These are phyloP conservation scores for Saitozyma podzolica DNA, from an alignment of 768 basidiomycete species.

Conservation along the genomic window DNA sequence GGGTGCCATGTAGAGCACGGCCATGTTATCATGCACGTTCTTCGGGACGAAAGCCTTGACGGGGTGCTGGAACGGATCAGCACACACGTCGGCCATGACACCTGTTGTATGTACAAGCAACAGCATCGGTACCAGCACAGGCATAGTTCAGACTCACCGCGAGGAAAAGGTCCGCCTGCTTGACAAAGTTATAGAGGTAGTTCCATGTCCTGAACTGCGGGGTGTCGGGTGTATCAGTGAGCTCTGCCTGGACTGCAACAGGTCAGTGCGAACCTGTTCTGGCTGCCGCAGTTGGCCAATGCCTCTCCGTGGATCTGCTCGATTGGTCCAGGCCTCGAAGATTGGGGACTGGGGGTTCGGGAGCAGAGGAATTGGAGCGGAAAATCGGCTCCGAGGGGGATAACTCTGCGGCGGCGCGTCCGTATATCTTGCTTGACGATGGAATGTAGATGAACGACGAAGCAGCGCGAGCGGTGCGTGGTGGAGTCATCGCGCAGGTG, in stretches of 20 bases:
- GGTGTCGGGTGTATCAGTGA: constrained; percentile 75
- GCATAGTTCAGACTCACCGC: constrained; percentile 57
- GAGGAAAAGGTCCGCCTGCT: constrained; percentile 85
- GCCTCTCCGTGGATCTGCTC: too few species aligned
- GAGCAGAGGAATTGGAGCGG: neutral
- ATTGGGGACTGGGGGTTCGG: neutral
- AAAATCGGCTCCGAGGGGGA: too few species aligned
- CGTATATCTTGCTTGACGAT: too few species aligned
- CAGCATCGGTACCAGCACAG: too few species aligned
- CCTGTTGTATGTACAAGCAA: too few species aligned
- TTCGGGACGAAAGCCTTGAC: constrained; percentile 91
- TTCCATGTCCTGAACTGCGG: constrained; percentile 92
- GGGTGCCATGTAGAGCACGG: constrained; percentile 50
- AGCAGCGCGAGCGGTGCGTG: too few species aligned
- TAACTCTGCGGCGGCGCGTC: too few species aligned
- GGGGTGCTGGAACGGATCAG: constrained; percentile 62
- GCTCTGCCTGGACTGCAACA: constrained; percentile 60
- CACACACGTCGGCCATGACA: neutral
- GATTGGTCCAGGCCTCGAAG: too few species aligned
- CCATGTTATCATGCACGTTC: constrained; percentile 64
- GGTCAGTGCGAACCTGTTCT: neutral
- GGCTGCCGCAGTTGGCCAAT: neutral
- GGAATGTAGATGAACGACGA: too few species aligned
- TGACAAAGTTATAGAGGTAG: constrained; percentile 90
- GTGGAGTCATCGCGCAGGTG: too few species aligned